Conservation (phyloP, 305 asterid species). For the Caryopteris hybrid region DNA sequence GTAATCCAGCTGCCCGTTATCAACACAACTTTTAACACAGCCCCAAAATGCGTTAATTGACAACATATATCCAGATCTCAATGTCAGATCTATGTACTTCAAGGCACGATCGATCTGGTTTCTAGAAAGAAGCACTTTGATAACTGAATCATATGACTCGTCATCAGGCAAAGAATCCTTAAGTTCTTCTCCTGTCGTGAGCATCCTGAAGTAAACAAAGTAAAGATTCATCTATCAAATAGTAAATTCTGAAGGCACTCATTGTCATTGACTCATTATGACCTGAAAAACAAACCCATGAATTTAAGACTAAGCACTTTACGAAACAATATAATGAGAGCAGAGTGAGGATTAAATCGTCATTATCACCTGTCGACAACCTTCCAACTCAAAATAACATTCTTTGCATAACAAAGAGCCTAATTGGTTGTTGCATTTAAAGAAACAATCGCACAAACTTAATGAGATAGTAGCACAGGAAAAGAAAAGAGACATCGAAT, state of each 20-base stretch:
- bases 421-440: neutral
- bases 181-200: slow-evolving; percentile 50
- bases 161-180: slow-evolving; percentile 78
- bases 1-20: slow-evolving; percentile 52
- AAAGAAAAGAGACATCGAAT: neutral
- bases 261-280: neutral
- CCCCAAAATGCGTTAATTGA: slow-evolving; percentile 46
- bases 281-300: neutral
- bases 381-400: neutral
- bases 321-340: neutral
- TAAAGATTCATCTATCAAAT: slow-evolving; percentile 29
- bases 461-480: neutral
- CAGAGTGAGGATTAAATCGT: neutral
- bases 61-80: slow-evolving; percentile 63
- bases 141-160: slow-evolving; percentile 68
- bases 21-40: slow-evolving; percentile 48
- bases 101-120: slow-evolving; percentile 62
- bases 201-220: slow-evolving; percentile 64
- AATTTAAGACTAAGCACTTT: neutral
- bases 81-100: slow-evolving; percentile 50
- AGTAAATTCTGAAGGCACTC: slow-evolving; percentile 13
- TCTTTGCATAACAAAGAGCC: neutral
- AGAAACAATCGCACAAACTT: neutral
- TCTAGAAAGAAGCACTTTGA: slow-evolving; percentile 46
- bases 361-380: neutral